A percentile compares a stretch with the other conserved stretches of the same genome.
Conservation (phyloP, 305 asterid species). For the Fraxinus dipetala region DNA sequence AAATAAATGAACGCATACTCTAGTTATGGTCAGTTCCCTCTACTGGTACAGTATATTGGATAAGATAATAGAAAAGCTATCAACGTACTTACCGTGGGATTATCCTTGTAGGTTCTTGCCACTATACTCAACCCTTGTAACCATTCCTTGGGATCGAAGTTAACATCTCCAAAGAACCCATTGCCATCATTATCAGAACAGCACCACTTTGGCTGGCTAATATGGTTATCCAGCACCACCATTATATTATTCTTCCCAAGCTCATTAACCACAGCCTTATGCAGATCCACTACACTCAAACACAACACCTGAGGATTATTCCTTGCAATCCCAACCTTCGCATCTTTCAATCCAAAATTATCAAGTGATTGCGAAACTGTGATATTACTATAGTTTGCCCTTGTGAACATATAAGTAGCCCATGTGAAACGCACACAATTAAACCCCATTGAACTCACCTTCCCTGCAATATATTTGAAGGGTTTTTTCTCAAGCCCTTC, state of each 20-base stretch:
- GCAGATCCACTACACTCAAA: constrained; percentile 40
- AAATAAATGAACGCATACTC: background rate
- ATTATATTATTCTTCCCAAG: constrained; percentile 41
- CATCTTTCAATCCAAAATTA: constrained; percentile 27
- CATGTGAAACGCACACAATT: constrained; percentile 62
- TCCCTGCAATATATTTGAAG: constrained; percentile 26
- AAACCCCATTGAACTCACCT: constrained; percentile 41
- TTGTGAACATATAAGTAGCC: constrained; percentile 55
- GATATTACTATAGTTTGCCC: constrained; percentile 32
- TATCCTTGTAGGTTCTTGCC: constrained; percentile 39
- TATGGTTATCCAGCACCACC: constrained; percentile 64
- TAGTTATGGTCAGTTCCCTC: background rate
- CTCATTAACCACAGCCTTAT: constrained; percentile 44
- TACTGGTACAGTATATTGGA: background rate
- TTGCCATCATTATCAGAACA: constrained; percentile 48
- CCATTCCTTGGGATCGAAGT: constrained; percentile 52
- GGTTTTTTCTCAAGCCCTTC: constrained; percentile 61
- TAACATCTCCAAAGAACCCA: constrained; percentile 61
- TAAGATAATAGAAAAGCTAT: background rate
- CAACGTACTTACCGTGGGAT: constrained; percentile 32
- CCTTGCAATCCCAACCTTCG: constrained; percentile 33
- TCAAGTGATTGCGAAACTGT: constrained; percentile 40
- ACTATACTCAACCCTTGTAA: constrained; percentile 38
- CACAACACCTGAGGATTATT: constrained; percentile 44
- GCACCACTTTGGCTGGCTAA: constrained; percentile 62